Conservation (phyloP, 148 eudicot genomes). For the Rheum nobile region DNA sequence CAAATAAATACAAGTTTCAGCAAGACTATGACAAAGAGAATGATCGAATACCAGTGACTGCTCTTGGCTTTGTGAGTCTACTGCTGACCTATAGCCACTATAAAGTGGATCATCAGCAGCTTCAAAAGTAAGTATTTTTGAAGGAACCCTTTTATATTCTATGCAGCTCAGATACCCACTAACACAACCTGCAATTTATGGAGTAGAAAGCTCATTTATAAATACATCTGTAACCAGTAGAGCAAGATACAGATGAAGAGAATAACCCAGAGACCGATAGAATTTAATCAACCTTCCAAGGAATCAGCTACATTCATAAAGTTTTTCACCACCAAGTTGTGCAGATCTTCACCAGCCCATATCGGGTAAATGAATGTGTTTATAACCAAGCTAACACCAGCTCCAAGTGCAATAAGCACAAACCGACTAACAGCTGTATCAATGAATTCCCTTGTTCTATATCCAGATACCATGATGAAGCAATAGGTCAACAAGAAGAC, state of each 20-base stretch:
- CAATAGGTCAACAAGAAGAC: conserved; percentile 81
- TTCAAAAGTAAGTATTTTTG: conserved; percentile 69
- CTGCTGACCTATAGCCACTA: conserved; percentile 66
- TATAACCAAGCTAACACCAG: conserved; percentile 56
- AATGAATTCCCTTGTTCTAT: conserved; percentile 58
- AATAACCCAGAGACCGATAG: conserved; percentile 1
- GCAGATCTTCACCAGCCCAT: conserved; percentile 95
- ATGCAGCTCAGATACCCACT: conserved; percentile 62
- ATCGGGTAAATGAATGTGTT: conserved; percentile 77
- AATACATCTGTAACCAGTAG: neutral
- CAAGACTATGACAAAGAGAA: neutral
- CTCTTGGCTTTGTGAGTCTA: conserved; percentile 73
- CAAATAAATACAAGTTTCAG: neutral
- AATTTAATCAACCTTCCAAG: conserved; percentile 54
- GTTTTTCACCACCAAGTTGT: conserved; percentile 67
- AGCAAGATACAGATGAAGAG: neutral
- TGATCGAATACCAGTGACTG: conserved; percentile 64
- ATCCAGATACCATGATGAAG: conserved; percentile 78
- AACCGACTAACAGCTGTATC: conserved; percentile 66
- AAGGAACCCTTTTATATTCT: conserved; percentile 59
- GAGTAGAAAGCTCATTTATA: neutral
- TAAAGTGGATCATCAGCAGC: conserved; percentile 76
- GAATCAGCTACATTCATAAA: conserved; percentile 67
- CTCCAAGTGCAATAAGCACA: conserved; percentile 79
- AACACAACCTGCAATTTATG: conserved; percentile 44